These are phyloP conservation scores for Chlamydomonas sp. DNA, from an alignment of 139 green algal genomes.

Conservation along the genomic window DNA sequence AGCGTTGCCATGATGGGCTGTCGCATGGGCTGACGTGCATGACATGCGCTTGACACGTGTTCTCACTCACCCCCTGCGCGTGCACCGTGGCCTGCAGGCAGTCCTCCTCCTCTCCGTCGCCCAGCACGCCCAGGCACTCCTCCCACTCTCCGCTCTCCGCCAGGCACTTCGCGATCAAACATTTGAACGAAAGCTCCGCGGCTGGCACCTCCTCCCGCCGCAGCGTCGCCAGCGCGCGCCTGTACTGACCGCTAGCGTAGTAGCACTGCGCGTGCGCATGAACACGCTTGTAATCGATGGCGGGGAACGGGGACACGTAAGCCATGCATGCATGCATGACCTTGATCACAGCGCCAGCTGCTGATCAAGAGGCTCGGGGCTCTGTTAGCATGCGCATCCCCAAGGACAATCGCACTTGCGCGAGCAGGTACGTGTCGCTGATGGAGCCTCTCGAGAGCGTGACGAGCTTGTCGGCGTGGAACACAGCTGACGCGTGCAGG, in stretches of 20 bases:
- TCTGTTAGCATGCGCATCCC: too few species aligned
- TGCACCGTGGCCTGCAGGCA: conserved; percentile 6
- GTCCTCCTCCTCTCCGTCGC: conserved; percentile 47
- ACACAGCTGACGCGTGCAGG: conserved; percentile 75
- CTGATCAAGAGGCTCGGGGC: too few species aligned
- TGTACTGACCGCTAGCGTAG: conserved; percentile 64
- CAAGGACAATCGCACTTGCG: too few species aligned
- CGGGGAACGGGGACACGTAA: neutral
- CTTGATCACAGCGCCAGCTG: too few species aligned
- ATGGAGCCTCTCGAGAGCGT: conserved; percentile 51
- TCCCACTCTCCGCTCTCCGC: conserved; percentile 77
- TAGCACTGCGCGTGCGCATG: conserved; percentile 47
- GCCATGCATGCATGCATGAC: neutral
- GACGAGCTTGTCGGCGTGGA: conserved; percentile 94
- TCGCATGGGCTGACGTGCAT: neutral
- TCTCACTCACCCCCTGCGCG: neutral
- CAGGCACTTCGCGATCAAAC: conserved; percentile 73
- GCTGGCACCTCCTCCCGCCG: conserved; percentile 17
- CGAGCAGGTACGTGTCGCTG: conserved; percentile 76
- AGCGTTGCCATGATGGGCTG: too few species aligned
- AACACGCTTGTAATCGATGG: neutral
- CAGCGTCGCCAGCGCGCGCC: conserved; percentile 64
- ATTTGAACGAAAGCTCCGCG: conserved; percentile 44
- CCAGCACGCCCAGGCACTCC: conserved; percentile 75
- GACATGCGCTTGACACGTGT: neutral